Evolutionary conservation across 1,139 yeast genomes (phyloP), one percentile per base, ranked within the genome.

Genomic region (Yamadazyma conglobata): DNA sequence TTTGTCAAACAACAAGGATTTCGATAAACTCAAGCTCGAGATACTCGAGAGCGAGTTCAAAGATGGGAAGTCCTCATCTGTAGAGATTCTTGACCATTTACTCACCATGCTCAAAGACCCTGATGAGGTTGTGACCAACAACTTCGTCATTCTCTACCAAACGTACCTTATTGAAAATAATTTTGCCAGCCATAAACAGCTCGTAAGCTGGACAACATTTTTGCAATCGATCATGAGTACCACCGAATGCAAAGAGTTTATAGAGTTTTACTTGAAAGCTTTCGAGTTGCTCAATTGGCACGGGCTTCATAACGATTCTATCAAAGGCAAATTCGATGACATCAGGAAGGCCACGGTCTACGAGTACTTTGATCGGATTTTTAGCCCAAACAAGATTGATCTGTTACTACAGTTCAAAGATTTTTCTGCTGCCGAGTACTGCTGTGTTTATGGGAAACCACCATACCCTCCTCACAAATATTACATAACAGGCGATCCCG

Each of bases 151-250:
- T 7, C 39, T 65, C 5, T 38, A 43, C 19, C 43, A 48, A 6
- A 56, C 69, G 1, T 68, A 47, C 34, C 36, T 37, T 26, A 38
- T 57, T 4, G 65, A 63, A 27, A 63, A 60, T 33, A 40, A 54
- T 2, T 48, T 65, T 27, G 33, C 40, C 1, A 30, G 33, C 10
- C 43, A 37, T 21, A 58, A 56, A 14, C 42, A 52, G 3, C 41
- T 43, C 11, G 44, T 56, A 3, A 42, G 60, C 10, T 68, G 73
- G 73, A 39, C 56, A 3, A 65, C 60, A 25, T 68, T 54, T 38
- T 33, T 67, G 16, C 47, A 42, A 9, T 33, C 58, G 3, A 46
- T 53, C 20, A 42, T 48, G 28, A 46, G 44, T 13, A 40, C 53
- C 15, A 52, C 60, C 26, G 67, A 59, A 14, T 54, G 63, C 26